Evolutionary conservation across 768 basidiomycete genomes (phyloP), one percentile per base, ranked within the genome.

Genomic region (Solioccasus polychromus): DNA sequence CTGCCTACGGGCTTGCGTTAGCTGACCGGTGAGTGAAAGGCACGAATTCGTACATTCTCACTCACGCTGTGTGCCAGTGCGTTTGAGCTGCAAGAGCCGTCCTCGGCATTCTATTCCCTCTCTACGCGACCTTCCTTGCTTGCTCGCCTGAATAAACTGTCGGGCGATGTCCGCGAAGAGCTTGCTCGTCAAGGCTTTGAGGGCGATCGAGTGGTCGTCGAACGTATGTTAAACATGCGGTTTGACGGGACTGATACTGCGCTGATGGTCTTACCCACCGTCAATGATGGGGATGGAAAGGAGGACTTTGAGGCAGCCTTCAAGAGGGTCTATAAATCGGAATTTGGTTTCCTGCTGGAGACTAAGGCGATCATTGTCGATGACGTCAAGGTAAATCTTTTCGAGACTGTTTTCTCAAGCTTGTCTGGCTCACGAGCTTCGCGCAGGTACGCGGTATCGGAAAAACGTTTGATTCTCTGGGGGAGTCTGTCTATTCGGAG

Each of bases 231-330:
- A 35, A 92, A 92, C 59, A 92, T 92, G 90, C 81, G 92, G 18
- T 94, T 93, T 54, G 88, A 93, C 39, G 92, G 92, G 3, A 93
- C 90, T 0, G 92, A 95, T 67, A 98, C 95, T 0, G 79, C 92
- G 14, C 64, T 97, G 53, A 95, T 97, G 91, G 79, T 92, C 10
- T 69, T 91, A 11, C 80, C 85, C 0, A 53, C 73, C 18, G 52
- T 61, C 8, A 54, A 59, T 19, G 74, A 75, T 26, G 77, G 74
- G 0, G 76, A 83, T 53, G 82, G 75, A 19, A 55, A 71, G 12
- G 82, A 84, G 50, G 85, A 92, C 63, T 93, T 87, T 60, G 83
- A 83, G 54, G 75, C 73, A 3, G 88, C 84, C 9, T 98, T 96
- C 73, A 82, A 79, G 61, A 70, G 80, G 40, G 76, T 78, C 34